Percentiles rank a stretch among this genome's conserved stretches.
phyloP scores from a whole-genome alignment of 345 rosid species.

The Bretschneidera sinensis region DNA sequence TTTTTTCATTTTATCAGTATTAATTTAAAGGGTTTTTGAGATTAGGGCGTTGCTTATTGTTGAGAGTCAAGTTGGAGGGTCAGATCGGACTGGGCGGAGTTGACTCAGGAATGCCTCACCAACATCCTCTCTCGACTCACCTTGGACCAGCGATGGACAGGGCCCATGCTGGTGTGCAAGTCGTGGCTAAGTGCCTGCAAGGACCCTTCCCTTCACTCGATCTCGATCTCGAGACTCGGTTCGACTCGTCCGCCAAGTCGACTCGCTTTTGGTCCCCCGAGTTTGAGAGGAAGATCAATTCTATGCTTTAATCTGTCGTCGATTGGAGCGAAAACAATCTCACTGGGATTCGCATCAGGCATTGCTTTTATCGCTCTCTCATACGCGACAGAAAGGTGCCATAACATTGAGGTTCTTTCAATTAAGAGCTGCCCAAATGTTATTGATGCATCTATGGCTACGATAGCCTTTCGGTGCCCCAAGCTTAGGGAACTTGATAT shows the following conservation, averaged over 20 bases:
- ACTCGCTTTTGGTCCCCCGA: slow-evolving; percentile 58
- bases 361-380: slow-evolving; percentile 69
- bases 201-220: slow-evolving; percentile 53
- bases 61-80: too few species aligned
- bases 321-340: slow-evolving; percentile 58
- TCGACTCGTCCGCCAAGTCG: slow-evolving; percentile 43
- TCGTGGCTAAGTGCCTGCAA: slow-evolving; percentile 62
- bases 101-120: slow-evolving; percentile 61
- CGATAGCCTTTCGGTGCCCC: slow-evolving; percentile 46
- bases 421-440: slow-evolving; percentile 59
- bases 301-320: slow-evolving; percentile 60
- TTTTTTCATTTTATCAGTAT: too few species aligned
- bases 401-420: slow-evolving; percentile 49
- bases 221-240: slow-evolving; percentile 54
- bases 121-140: slow-evolving; percentile 66
- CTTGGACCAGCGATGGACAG: slow-evolving; percentile 47
- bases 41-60: too few species aligned
- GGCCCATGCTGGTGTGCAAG: slow-evolving; percentile 61
- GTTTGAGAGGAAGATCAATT: slow-evolving; percentile 63
- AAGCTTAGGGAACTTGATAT: slow-evolving; percentile 56
- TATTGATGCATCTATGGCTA: slow-evolving; percentile 68
- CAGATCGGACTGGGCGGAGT: slow-evolving; percentile 52
- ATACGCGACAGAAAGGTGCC: slow-evolving; percentile 65
- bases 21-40: too few species aligned
- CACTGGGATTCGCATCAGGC: slow-evolving; percentile 46